Evolutionary conservation across 2,329 filamentous ascomycete genomes (phyloP), one percentile per base, ranked within the genome.

Genomic region (Scytalidium sp.): DNA sequence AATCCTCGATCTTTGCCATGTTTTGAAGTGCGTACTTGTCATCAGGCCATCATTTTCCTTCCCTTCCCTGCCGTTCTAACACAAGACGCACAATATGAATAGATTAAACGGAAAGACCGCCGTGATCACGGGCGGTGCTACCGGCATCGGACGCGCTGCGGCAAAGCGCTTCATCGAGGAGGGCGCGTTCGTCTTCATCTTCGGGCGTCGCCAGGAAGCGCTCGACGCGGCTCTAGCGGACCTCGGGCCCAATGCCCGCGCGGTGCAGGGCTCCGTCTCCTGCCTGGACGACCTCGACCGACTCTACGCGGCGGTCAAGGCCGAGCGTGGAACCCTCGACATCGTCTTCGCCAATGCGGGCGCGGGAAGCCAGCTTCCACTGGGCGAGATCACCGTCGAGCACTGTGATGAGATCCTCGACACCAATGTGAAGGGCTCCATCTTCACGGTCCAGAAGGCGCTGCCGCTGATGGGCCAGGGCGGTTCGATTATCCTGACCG

Each of bases 401-500:
- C 56, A 58, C 50, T 52, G 49, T 25, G 47, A 62, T 13, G 58
- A 60, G 3, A 53, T 61, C 1, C 67, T 73, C 45, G 51, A 58
- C 21, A 49, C 61, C 47, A 72, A 72, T 49, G 56, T 70, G 2
- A 59, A 63, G 11, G 67, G 68, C 1, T 55, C 68, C 1, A 49
- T 74, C 11, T 69, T 67, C 55, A 52, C 66, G 29, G 55, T 61
- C 3, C 67, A 73, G 42, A 65, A 66, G 3, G 64, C 55, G 4
- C 52, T 58, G 43, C 56, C 56, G 40, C 47, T 58, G 23, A 57
- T 58, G 55, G 45, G 47, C 32, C 10, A 45, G 43, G 56, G 56
- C 23, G 55, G 55, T 36, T 58, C 56, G 4, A 56, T 58, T 46
- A 56, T 58, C 36, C 41, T 57, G 17, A 56, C 52, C 32, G 55